Percentiles rank a stretch among this genome's conserved stretches.
These are phyloP conservation scores for Puccinia polysora DNA, from an alignment of 1,284 basidiomycete genomes.

Conservation along the genomic window DNA sequence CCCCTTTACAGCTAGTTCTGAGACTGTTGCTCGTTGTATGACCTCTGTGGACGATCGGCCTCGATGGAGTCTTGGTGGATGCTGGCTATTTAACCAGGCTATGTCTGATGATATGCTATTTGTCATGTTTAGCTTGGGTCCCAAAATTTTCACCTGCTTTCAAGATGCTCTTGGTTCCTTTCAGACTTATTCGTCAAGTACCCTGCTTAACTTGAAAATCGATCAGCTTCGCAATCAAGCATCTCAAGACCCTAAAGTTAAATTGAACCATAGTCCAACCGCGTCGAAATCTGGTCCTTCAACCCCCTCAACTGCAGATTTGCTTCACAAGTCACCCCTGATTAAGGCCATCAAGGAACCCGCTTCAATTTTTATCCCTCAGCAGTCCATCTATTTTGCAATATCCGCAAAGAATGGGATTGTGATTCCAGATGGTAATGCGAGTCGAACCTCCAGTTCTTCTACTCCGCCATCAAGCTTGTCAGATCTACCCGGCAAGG, in stretches of 20 bases:
- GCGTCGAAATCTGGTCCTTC: background rate
- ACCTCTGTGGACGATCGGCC: background rate
- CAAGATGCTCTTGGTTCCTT: slow-evolving; percentile 42
- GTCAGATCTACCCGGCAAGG: background rate
- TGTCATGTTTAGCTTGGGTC: slow-evolving; percentile 37
- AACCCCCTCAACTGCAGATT: background rate
- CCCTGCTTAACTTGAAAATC: slow-evolving; percentile 41
- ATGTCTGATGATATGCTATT: slow-evolving; percentile 39
- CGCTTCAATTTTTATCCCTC: slow-evolving; percentile 45
- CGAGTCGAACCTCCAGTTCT: slow-evolving; percentile 1
- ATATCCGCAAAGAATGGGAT: slow-evolving; percentile 45
- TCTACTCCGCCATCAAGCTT: background rate
- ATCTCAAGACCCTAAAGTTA: background rate
- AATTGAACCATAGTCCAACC: slow-evolving; percentile 4
- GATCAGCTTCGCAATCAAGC: slow-evolving; percentile 35
- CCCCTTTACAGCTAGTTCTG: too few species aligned
- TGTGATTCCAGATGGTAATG: slow-evolving; percentile 19
- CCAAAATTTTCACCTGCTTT: slow-evolving; percentile 40
- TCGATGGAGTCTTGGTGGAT: slow-evolving; percentile 30
- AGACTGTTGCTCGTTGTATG: background rate
- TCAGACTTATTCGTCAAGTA: slow-evolving; percentile 43
- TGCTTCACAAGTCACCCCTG: slow-evolving; percentile 44
- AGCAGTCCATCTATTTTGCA: slow-evolving; percentile 46
- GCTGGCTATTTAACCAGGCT: slow-evolving; percentile 40
- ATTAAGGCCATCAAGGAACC: slow-evolving; percentile 46